Evolutionary conservation across 139 green algal species (phyloP).

Genomic region (Asterochloris erici): DNA sequence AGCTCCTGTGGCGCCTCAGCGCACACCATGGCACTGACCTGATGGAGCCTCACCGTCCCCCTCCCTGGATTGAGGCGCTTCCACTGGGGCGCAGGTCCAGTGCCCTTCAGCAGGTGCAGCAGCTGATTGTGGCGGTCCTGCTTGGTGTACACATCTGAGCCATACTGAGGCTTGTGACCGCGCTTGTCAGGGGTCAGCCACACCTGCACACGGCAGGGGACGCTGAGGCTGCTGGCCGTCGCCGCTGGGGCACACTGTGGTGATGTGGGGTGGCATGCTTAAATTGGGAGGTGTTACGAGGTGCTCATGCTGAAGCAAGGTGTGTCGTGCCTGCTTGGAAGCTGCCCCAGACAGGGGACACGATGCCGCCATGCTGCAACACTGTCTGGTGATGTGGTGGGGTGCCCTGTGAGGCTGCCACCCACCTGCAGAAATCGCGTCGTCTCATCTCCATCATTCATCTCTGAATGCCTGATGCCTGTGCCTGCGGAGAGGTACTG

Average conservation of each 20-base stretch:
- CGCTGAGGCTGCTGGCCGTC: no score
- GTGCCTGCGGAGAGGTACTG: constrained; percentile 75
- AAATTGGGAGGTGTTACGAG: no score
- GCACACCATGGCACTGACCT: constrained; percentile 20
- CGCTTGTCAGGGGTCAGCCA: constrained; percentile 70
- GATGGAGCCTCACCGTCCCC: constrained; percentile 40
- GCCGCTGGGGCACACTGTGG: no score
- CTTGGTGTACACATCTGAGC: constrained; percentile 25
- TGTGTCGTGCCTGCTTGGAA: no score
- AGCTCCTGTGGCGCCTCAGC: not conserved
- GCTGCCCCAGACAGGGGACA: no score
- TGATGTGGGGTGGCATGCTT: no score
- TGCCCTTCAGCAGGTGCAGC: constrained; percentile 69
- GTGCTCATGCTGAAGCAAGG: no score
- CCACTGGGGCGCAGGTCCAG: constrained; percentile 30
- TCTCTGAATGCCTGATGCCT: constrained; percentile 69
- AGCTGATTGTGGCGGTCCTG: constrained; percentile 64
- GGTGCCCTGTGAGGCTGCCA: no score
- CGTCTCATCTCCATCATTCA: constrained; percentile 64
- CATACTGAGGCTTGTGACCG: constrained; percentile 63
- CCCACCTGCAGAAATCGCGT: constrained; percentile 70
- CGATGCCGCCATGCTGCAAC: no score
- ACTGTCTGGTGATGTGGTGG: no score
- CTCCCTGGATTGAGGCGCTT: not conserved
- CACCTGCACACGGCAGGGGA: constrained; percentile 13